These are phyloP conservation scores for Antrodiella citrinella DNA, from an alignment of 768 basidiomycete species.

Conservation along the genomic window DNA sequence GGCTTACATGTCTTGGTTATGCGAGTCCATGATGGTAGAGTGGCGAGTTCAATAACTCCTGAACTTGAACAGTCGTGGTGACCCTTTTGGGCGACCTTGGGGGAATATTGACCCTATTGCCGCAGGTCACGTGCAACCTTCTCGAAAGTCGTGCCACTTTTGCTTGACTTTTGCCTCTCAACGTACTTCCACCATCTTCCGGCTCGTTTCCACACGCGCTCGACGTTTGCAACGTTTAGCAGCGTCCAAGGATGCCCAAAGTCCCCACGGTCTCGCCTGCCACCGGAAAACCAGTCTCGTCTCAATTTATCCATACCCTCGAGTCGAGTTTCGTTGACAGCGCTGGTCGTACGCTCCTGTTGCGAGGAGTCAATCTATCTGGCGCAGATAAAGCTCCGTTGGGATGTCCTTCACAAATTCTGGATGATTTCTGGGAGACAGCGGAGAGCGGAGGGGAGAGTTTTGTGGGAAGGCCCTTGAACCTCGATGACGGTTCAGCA, in stretches of 20 bases:
- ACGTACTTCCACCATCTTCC: background rate
- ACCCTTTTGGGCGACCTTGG: no score
- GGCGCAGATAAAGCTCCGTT: constrained; percentile 83
- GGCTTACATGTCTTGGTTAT: no score
- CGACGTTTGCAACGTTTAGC: background rate
- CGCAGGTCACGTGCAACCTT: background rate
- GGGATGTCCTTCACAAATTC: constrained; percentile 55
- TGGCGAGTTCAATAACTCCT: no score
- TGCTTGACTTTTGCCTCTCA: background rate
- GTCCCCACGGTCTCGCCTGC: constrained; percentile 52
- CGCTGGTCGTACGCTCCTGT: constrained; percentile 64
- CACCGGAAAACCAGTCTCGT: constrained; percentile 39
- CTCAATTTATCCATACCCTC: constrained; percentile 57
- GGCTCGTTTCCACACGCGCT: background rate
- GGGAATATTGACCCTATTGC: no score
- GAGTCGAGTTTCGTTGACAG: constrained; percentile 67
- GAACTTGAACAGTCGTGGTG: no score
- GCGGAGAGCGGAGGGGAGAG: constrained; percentile 62
- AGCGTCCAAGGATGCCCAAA: constrained; percentile 34
- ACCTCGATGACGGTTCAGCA: constrained; percentile 77
- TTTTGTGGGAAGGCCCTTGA: constrained; percentile 73
- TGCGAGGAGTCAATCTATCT: constrained; percentile 93
- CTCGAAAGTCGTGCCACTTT: constrained; percentile 2
- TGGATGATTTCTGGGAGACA: constrained; percentile 75
- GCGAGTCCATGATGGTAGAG: no score